A percentile compares a stretch with the other conserved stretches of the same genome.
phyloP scores from a whole-genome alignment of 257 asterid genomes.

The Cinchona pubescens region DNA sequence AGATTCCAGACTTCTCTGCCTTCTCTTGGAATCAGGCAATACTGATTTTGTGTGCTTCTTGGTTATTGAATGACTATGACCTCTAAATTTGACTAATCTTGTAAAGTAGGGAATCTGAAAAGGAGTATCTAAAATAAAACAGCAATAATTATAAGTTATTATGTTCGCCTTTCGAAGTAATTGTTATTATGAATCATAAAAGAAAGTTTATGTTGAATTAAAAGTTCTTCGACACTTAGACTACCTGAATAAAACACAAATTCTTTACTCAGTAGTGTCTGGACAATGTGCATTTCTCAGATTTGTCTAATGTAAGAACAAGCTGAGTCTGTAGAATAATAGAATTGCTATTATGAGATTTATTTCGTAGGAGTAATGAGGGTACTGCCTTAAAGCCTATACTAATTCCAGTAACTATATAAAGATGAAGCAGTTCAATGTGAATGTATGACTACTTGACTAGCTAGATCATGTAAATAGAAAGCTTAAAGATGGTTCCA shows the following conservation, averaged over 20 bases:
- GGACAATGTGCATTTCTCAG: neutral
- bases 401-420: neutral
- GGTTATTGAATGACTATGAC: neutral
- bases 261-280: neutral
- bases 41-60: neutral
- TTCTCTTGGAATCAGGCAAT: neutral
- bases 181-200: neutral
- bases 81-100: neutral
- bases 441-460: conserved; percentile 1
- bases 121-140: too few species aligned
- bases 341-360: neutral
- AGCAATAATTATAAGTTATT: too few species aligned
- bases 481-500: neutral
- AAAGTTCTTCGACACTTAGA: neutral
- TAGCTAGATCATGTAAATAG: neutral
- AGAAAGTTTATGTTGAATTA: neutral
- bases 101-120: neutral
- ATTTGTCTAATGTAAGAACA: neutral
- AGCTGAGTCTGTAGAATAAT: too few species aligned
- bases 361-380: neutral
- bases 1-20: neutral
- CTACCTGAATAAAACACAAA: neutral
- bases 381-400: neutral
- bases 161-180: too few species aligned
- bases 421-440: neutral